Conservation (phyloP, 139 green algal species). For the Deuterostichococcus epilithicus region DNA sequence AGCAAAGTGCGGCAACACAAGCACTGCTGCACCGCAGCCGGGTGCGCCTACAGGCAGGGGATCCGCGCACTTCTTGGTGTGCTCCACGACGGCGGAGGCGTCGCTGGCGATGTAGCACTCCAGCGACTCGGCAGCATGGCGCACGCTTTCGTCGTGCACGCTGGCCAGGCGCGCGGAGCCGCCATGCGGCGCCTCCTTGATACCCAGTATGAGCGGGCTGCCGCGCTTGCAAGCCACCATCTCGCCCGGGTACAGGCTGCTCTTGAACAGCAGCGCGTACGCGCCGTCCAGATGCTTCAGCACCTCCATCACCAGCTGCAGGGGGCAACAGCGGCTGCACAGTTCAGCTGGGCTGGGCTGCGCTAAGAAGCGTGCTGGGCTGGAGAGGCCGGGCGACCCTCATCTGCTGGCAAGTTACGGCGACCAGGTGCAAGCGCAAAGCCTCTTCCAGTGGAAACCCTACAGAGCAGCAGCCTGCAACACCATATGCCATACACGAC, state of each 20-base stretch:
- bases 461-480: too few species aligned
- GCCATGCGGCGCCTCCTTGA: conserved; percentile 46
- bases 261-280: conserved; percentile 96
- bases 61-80: conserved; percentile 86
- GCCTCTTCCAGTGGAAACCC: too few species aligned
- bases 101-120: conserved; percentile 96
- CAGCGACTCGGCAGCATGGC: conserved; percentile 30
- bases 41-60: too few species aligned
- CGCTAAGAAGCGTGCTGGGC: too few species aligned
- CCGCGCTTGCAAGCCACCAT: conserved; percentile 95
- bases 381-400: too few species aligned
- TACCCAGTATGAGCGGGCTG: conserved; percentile 87
- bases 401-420: too few species aligned
- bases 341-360: too few species aligned
- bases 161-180: background rate
- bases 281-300: conserved; percentile 94
- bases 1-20: too few species aligned
- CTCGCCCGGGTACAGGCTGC: conserved; percentile 89
- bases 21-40: too few species aligned
- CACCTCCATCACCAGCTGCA: conserved; percentile 94
- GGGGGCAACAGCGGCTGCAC: too few species aligned
- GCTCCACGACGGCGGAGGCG: conserved; percentile 91
- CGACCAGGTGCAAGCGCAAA: too few species aligned
- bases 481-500: too few species aligned
- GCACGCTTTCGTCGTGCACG: background rate